Evolutionary conservation across 192 early-diverging fungal genomes (phyloP).

Genomic region (Phycomyces blakesleeanus): DNA sequence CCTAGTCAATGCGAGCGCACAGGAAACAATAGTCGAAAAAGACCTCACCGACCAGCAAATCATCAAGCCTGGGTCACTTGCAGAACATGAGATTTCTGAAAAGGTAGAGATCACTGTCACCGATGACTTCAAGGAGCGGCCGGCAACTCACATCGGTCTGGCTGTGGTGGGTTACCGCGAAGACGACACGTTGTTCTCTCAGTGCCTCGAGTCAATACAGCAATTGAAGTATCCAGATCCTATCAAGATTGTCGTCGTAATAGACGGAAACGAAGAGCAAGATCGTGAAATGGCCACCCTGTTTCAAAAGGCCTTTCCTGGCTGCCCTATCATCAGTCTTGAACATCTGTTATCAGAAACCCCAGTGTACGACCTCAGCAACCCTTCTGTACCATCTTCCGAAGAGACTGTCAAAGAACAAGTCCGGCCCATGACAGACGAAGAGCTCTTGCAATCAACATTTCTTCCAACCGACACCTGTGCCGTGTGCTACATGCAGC

Average conservation of each 20-base stretch:
- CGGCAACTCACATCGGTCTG: constrained; percentile 20
- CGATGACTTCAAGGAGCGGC: constrained; percentile 4
- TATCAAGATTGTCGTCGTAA: constrained; percentile 27
- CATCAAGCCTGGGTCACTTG: neutral
- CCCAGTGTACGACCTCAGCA: neutral
- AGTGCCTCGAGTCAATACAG: constrained; percentile 33
- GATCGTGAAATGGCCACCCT: constrained; percentile 35
- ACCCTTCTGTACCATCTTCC: neutral
- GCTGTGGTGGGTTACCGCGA: constrained; percentile 38
- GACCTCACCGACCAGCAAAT: too few species aligned
- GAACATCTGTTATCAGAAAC: constrained; percentile 19
- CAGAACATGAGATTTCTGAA: neutral
- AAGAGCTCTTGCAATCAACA: neutral
- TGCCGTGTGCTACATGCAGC: constrained; percentile 45
- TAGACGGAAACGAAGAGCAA: constrained; percentile 31
- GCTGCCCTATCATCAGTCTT: constrained; percentile 14
- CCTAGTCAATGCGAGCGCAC: neutral
- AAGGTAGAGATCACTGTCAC: neutral
- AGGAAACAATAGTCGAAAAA: too few species aligned
- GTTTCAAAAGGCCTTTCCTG: constrained; percentile 29
- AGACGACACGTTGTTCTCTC: constrained; percentile 27
- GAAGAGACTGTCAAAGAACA: neutral
- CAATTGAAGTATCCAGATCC: constrained; percentile 28
- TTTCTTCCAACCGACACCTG: constrained; percentile 16
- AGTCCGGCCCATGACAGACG: neutral